phyloP scores from a whole-genome alignment of 2,329 filamentous ascomycete species.

The Calonectria multiphialidica region DNA sequence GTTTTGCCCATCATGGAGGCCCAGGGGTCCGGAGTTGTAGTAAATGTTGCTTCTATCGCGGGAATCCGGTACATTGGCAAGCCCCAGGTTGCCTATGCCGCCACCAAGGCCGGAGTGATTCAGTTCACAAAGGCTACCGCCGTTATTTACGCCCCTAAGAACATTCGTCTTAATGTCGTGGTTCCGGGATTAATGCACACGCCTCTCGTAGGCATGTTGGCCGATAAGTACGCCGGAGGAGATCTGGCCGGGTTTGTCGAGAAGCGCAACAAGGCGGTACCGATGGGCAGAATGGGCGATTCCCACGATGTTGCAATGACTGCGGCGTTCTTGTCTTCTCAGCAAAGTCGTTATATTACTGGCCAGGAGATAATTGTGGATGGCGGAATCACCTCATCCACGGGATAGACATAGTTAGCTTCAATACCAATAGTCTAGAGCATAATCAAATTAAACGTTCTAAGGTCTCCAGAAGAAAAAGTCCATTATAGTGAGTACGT shows the following conservation, averaged over 20 bases:
- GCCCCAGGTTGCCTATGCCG: conserved; percentile 61
- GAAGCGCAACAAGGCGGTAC: neutral
- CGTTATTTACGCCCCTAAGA: conserved; percentile 57
- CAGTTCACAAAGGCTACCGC: conserved; percentile 58
- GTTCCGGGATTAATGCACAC: conserved; percentile 32
- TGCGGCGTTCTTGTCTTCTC: neutral
- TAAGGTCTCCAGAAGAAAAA: too few relatives aligned
- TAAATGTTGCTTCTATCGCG: conserved; percentile 13
- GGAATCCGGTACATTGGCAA: conserved; percentile 55
- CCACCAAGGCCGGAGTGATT: conserved; percentile 59
- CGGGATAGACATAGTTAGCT: neutral
- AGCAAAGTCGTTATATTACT: conserved; percentile 19
- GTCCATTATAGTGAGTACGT: too few relatives aligned
- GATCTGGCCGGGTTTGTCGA: conserved; percentile 1
- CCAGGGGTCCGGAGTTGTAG: conserved; percentile 15
- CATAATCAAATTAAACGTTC: too few relatives aligned
- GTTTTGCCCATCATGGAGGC: conserved; percentile 26
- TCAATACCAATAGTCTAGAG: too few relatives aligned
- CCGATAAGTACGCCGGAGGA: conserved; percentile 34
- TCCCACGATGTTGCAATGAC: conserved; percentile 1
- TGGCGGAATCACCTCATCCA: conserved; percentile 14
- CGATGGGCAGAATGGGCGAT: conserved; percentile 6
- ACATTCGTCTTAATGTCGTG: conserved; percentile 61
- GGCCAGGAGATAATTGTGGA: conserved; percentile 20
- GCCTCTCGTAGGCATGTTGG: conserved; percentile 1